A percentile compares a stretch with the other conserved stretches of the same genome.
Evolutionary conservation across 163 green algal genomes (phyloP).

Genomic region (Scenedesmus sp.): DNA sequence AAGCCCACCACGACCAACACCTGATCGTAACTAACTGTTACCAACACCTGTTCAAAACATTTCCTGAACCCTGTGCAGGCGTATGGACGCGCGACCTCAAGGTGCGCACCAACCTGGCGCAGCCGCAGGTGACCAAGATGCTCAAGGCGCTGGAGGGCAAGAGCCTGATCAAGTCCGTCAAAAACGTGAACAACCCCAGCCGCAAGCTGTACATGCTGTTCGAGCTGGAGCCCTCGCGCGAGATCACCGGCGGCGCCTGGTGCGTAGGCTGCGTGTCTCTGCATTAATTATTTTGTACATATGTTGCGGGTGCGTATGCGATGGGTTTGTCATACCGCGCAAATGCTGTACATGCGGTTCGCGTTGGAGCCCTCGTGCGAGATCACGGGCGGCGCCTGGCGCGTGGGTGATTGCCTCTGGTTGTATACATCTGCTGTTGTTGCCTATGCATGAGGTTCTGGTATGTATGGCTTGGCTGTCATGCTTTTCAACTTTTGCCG

Average conservation of each 20-base stretch:
- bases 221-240: slow-evolving; percentile 89
- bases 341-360: not conserved
- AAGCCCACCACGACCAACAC: slow-evolving; percentile 8
- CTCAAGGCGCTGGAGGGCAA: slow-evolving; percentile 89
- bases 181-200: slow-evolving; percentile 82
- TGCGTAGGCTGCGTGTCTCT: slow-evolving; percentile 39
- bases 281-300: not conserved
- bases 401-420: not conserved
- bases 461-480: no score
- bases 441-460: no score
- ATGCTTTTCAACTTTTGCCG: no score
- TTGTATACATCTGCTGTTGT: no score
- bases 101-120: slow-evolving; percentile 84
- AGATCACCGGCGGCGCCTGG: slow-evolving; percentile 96
- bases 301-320: not conserved
- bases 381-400: not conserved
- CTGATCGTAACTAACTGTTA: not conserved
- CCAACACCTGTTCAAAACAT: not conserved
- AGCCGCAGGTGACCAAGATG: slow-evolving; percentile 93
- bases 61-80: slow-evolving; percentile 60
- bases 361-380: not conserved
- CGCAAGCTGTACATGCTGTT: slow-evolving; percentile 95
- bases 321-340: no score
- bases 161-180: slow-evolving; percentile 94
- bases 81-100: slow-evolving; percentile 96